Percentiles rank a stretch among this genome's conserved stretches.
Evolutionary conservation across 2,329 filamentous ascomycete genomes (phyloP).

Genomic region (Pseudonectria foliicola): DNA sequence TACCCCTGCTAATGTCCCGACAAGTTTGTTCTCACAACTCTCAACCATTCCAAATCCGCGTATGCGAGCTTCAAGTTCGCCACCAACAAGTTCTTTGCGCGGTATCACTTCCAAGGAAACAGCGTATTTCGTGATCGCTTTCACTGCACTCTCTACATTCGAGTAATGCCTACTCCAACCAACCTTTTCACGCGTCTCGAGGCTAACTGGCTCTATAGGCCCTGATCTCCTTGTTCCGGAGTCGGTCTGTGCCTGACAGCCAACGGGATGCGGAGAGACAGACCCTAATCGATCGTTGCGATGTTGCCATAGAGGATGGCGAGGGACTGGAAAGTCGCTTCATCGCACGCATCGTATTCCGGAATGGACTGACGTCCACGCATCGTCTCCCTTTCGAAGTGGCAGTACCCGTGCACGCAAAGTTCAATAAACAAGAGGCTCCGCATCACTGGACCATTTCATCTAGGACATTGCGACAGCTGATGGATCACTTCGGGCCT

Average conservation of each 20-base stretch:
- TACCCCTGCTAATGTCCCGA: constrained; percentile 6
- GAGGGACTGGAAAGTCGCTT: constrained; percentile 65
- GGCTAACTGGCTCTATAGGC: constrained; percentile 34
- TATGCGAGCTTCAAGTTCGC: constrained; percentile 68
- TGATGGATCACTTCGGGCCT: constrained; percentile 74
- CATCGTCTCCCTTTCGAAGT: constrained; percentile 71
- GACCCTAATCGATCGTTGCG: constrained; percentile 65
- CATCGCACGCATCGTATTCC: constrained; percentile 65
- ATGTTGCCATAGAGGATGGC: constrained; percentile 66
- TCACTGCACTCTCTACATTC: constrained; percentile 68
- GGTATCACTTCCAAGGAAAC: constrained; percentile 57
- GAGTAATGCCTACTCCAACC: constrained; percentile 35
- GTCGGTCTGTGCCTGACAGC: constrained; percentile 51
- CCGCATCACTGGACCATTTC: constrained; percentile 67
- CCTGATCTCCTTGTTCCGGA: constrained; percentile 68
- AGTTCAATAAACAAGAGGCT: constrained; percentile 61
- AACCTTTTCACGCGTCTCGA: background rate
- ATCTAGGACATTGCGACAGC: constrained; percentile 62
- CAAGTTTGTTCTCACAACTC: constrained; percentile 64
- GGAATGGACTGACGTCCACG: constrained; percentile 70
- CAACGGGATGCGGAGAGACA: constrained; percentile 55
- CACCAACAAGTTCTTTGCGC: constrained; percentile 62
- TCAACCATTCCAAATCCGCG: constrained; percentile 75
- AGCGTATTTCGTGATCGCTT: constrained; percentile 52
- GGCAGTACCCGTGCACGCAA: constrained; percentile 65